Base-by-base conservation (phyloP, 345 rosid genomes). In the Nephelium lappaceum region DNA sequence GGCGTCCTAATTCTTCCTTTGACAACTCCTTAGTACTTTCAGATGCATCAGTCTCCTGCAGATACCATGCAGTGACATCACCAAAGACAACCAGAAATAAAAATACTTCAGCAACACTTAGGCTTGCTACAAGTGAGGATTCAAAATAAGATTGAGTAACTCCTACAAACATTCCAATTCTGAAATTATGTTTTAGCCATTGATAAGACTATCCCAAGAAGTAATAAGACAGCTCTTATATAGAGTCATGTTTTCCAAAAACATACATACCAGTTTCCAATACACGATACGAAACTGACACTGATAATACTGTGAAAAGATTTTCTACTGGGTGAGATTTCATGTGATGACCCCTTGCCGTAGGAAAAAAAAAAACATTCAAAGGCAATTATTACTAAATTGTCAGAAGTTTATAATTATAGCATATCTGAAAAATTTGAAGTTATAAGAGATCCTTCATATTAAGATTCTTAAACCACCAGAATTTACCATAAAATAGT, bases 1-100 rank as follows among this genome's bases (percentile, higher is more conserved):
- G 97, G 77, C 89, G 94, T 79, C 99, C 98, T 81, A 93, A 77
- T 85, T 97, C 97, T 82, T 92, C 99, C 84, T 86, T 93, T 60
- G 99, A 97, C 85, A 94, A 85, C 68, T 85, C 97, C 80, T 92
- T 88, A 63, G 85, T 74, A 69, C 71, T 89, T 81, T 87, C 92
- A 60, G 90, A 73, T 60, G 9, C 77, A 66, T 72, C 87, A 80
- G 64, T 82, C 72, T 74, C 93, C 95, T 91, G 80, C 76, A 55
- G 47, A 80, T 61, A 74, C 7, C 80, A 76, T 71, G 79, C 55
- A 63, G 41, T 67, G 67, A 57, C 75, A 78, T 25, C 51, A 43
- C 57, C 19, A 47, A 42, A 81, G 75, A 77, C 16, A 64, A 61
- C 64, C 10, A 81, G 38, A 47, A 63, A 63, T 55, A 47, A 45